These are phyloP conservation scores for Glonium stellatum DNA, from an alignment of 495 filamentous ascomycete species.

Conservation along the genomic window DNA sequence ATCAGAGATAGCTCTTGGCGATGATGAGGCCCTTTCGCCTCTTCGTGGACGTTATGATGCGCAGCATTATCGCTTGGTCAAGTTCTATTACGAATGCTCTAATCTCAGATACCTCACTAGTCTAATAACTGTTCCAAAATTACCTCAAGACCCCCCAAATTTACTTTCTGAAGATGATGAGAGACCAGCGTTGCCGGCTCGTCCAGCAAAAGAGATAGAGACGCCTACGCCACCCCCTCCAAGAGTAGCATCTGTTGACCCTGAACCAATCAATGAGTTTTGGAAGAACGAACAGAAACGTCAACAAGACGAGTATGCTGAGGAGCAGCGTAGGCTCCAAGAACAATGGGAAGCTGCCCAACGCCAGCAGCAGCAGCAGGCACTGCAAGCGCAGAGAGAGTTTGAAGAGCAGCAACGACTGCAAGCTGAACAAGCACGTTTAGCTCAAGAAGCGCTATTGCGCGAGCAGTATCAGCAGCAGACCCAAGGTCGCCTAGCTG, in stretches of 20 bases:
- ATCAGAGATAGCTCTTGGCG: conserved; percentile 63
- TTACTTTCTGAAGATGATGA: conserved; percentile 73
- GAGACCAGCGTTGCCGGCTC: conserved; percentile 71
- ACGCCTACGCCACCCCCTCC: conserved; percentile 56
- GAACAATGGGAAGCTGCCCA: conserved; percentile 71
- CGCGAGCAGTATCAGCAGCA: conserved; percentile 83
- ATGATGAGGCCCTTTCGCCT: conserved; percentile 89
- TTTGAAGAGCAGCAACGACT: conserved; percentile 92
- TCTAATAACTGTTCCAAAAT: conserved; percentile 89
- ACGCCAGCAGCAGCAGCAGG: conserved; percentile 70
- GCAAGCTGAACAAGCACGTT: conserved; percentile 79
- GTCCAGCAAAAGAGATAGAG: conserved; percentile 63
- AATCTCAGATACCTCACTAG: conserved; percentile 94
- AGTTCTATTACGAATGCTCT: conserved; percentile 98
- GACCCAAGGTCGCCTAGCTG: conserved; percentile 85
- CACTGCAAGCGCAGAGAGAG: conserved; percentile 76
- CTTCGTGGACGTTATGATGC: conserved; percentile 83
- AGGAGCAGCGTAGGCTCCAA: conserved; percentile 81
- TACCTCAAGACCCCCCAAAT: conserved; percentile 86
- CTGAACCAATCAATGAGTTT: conserved; percentile 93
- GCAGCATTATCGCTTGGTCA: conserved; percentile 89
- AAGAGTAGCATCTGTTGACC: conserved; percentile 58
- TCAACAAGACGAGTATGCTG: conserved; percentile 89
- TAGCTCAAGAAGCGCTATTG: conserved; percentile 83
- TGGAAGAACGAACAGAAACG: conserved; percentile 89